Evolutionary conservation across 768 basidiomycete species (phyloP).

Genomic region (Boletus insuetus): DNA sequence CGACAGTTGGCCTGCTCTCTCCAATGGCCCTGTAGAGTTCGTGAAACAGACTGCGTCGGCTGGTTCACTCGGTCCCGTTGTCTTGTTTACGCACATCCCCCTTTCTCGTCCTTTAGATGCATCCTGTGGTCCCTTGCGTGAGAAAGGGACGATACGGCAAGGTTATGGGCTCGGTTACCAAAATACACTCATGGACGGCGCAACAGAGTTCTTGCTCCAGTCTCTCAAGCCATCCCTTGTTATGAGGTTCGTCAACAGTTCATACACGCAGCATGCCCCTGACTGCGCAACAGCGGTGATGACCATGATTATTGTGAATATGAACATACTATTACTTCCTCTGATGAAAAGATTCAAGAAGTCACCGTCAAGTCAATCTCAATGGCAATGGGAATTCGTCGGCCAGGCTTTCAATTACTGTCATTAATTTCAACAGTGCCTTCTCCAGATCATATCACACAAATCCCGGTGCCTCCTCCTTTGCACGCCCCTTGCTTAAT

Average conservation of each 20-base stretch:
- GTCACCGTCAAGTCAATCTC: conserved; percentile 88
- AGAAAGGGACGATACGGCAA: conserved; percentile 67
- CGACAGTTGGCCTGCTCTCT: conserved; percentile 46
- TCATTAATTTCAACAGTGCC: conserved; percentile 53
- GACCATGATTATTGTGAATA: conserved; percentile 96
- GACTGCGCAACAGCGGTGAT: conserved; percentile 60
- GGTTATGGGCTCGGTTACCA: conserved; percentile 82
- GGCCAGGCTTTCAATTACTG: conserved; percentile 88
- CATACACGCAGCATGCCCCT: background rate
- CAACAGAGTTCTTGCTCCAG: conserved; percentile 64
- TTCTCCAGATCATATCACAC: conserved; percentile 29
- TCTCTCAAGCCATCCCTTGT: conserved; percentile 62
- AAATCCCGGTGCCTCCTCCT: conserved; percentile 29
- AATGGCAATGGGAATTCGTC: conserved; percentile 81
- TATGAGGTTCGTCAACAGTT: conserved; percentile 56
- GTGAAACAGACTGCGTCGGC: conserved; percentile 38
- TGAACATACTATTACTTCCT: conserved; percentile 40
- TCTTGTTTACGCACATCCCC: conserved; percentile 89
- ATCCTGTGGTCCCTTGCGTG: conserved; percentile 74
- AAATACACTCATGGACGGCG: conserved; percentile 71
- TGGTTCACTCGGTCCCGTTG: conserved; percentile 42
- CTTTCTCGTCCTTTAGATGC: conserved; percentile 67
- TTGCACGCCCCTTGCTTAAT: conserved; percentile 71
- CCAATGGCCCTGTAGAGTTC: conserved; percentile 53
- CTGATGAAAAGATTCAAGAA: conserved; percentile 49